Base-by-base conservation (phyloP, 2,329 filamentous ascomycete species). In the Venturia pyrina region DNA sequence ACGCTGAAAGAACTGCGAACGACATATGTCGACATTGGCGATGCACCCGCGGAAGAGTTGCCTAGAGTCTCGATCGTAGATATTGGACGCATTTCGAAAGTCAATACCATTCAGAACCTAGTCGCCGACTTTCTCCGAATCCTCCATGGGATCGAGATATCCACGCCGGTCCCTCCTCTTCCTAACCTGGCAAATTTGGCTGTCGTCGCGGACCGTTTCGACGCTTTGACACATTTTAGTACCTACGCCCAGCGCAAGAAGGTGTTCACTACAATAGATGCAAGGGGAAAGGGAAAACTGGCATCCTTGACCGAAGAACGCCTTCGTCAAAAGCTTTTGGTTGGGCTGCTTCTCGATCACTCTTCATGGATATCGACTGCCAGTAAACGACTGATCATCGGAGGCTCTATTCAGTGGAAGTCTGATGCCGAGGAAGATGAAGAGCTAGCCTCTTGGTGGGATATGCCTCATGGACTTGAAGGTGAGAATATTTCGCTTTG, bases 121-220 rank as follows among this genome's bases (percentile, higher is more conserved):
- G 85, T 89, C 69, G 82, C 82, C 62, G 89, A 91, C 72, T 84
- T 92, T 70, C 76, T 92, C 32, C 79, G 82, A 21, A 83, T 89
- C 21, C 77, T 91, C 21, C 89, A 92, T 72, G 81, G 81, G 28
- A 77, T 77, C 61, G 81, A 83, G 46, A 74, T 79, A 46, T 75
- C 69, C 11, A 75, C 73, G 5, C 63, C 74, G 1, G 78, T 82
- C 24, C 83, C 82, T 19, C 83, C 82, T n/a, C 81, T 90, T 69
- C 76, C 83, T 7, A 88, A 88, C 69, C 79, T 89, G 13, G 84
- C 86, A 17, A 88, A 87, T 1, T 77, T 92, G 50, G 85, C 87
- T 50, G 82, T 91, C 63, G 82, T 90, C 66, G 88, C 89, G 11
- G 89, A 92, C 74, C 84, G 88, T 57, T 92, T 91, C 75, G 87